Percentiles rank a stretch among this genome's conserved stretches.
phyloP scores from a whole-genome alignment of 129 eudicot genomes.

The Tagetes patula region DNA sequence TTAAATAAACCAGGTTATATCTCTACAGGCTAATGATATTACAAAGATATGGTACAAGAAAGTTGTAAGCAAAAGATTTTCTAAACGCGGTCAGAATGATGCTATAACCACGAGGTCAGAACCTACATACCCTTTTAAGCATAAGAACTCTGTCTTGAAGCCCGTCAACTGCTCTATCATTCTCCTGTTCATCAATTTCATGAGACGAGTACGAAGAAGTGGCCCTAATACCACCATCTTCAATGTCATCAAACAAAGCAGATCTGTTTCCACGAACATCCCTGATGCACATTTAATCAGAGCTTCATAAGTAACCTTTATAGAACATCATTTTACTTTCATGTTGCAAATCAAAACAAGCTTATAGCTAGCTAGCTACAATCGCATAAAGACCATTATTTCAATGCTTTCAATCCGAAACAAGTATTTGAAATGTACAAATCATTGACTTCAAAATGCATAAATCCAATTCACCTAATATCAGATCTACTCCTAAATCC shows the following conservation, averaged over 20 bases:
- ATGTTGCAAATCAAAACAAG: too few species aligned
- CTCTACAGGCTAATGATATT: not conserved
- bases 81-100: not conserved
- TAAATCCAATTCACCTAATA: not conserved
- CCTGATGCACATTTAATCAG: slow-evolving; percentile 21
- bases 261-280: slow-evolving; percentile 59
- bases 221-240: slow-evolving; percentile 91
- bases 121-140: slow-evolving; percentile 66
- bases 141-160: slow-evolving; percentile 82
- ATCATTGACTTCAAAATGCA: too few species aligned
- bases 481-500: slow-evolving; percentile 2
- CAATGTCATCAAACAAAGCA: slow-evolving; percentile 86
- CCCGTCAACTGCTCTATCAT: slow-evolving; percentile 79
- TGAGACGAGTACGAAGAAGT: slow-evolving; percentile 75
- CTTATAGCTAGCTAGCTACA: too few species aligned
- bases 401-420: too few species aligned
- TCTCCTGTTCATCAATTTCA: slow-evolving; percentile 95
- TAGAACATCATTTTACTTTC: not conserved
- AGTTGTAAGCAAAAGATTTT: not conserved
- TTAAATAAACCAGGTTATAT: slow-evolving; percentile 20
- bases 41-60: not conserved
- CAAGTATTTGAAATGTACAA: too few species aligned
- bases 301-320: not conserved
- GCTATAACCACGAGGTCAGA: not conserved
- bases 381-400: too few species aligned